These are phyloP conservation scores for Rusavskia elegans DNA, from an alignment of 495 filamentous ascomycete genomes.

Conservation along the genomic window DNA sequence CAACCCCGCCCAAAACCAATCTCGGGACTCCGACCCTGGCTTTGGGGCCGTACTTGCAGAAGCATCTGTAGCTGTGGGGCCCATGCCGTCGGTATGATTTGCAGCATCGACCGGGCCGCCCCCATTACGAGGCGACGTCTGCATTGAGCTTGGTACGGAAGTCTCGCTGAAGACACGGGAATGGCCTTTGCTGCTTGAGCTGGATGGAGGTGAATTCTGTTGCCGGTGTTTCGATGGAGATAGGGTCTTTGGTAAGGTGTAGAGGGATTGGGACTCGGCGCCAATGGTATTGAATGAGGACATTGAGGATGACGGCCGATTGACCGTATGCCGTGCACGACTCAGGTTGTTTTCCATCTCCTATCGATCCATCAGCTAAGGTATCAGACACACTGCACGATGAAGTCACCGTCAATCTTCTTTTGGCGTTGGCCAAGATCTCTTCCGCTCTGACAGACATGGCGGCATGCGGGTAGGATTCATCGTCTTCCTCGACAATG, in stretches of 20 bases:
- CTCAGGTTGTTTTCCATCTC: constrained; percentile 83
- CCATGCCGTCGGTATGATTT: background rate
- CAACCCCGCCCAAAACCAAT: constrained; percentile 16
- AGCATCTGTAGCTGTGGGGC: no score
- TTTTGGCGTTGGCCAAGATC: constrained; percentile 83
- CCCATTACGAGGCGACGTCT: constrained; percentile 16
- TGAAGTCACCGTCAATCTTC: constrained; percentile 59
- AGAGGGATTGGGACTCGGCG: constrained; percentile 8
- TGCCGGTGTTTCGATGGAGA: constrained; percentile 23
- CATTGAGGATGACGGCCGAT: constrained; percentile 39
- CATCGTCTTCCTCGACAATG: constrained; percentile 19
- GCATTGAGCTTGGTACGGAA: constrained; percentile 27
- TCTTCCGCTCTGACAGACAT: constrained; percentile 71
- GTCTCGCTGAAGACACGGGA: constrained; percentile 42
- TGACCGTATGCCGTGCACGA: constrained; percentile 59
- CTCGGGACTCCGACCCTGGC: constrained; percentile 3
- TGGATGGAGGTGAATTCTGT: constrained; percentile 12
- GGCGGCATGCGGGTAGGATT: constrained; percentile 49
- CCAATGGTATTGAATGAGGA: constrained; percentile 8
- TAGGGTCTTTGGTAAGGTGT: constrained; percentile 5
- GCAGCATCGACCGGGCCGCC: background rate
- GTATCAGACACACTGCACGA: background rate
- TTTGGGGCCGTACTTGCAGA: background rate
- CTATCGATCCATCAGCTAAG: constrained; percentile 29
- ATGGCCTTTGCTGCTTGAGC: constrained; percentile 28